Percentiles rank a stretch among this genome's conserved stretches.
These are phyloP conservation scores for Trifolium fragiferum DNA, from an alignment of 306 rosid genomes.

Conservation along the genomic window DNA sequence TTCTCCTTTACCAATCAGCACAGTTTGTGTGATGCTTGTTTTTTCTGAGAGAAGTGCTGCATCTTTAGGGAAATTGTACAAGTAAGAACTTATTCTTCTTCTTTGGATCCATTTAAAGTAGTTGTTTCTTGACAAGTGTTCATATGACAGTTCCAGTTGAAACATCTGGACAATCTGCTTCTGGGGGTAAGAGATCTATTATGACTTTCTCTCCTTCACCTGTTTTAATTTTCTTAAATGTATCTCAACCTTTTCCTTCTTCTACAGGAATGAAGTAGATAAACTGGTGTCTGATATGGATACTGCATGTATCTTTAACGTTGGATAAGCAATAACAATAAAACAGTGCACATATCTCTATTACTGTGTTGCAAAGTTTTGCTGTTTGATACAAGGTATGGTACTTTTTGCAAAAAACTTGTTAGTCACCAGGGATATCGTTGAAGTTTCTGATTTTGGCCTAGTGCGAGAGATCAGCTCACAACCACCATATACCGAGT, in stretches of 20 bases:
- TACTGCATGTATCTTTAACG: slow-evolving; percentile 56
- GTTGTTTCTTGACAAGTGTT: slow-evolving; percentile 37
- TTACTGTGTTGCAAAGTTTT: slow-evolving; percentile 28
- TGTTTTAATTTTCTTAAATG: slow-evolving; percentile 2
- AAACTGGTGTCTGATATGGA: slow-evolving; percentile 49
- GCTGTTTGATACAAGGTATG: slow-evolving; percentile 12
- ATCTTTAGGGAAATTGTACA: slow-evolving; percentile 70
- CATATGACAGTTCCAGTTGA: slow-evolving; percentile 54
- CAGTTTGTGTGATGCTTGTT: slow-evolving; percentile 74
- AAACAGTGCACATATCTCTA: slow-evolving; percentile 44
- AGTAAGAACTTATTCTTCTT: slow-evolving; percentile 53
- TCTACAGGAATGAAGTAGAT: slow-evolving; percentile 62
- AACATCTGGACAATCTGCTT: slow-evolving; percentile 53
- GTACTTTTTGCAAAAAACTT: slow-evolving; percentile 70
- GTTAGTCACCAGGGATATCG: slow-evolving; percentile 73
- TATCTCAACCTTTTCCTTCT: slow-evolving; percentile 33
- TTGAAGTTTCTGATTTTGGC: slow-evolving; percentile 96
- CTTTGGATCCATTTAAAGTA: slow-evolving; percentile 23
- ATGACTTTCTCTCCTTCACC: neutral
- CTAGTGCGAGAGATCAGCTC: slow-evolving; percentile 91
- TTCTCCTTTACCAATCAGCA: slow-evolving; percentile 70
- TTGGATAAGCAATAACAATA: slow-evolving; percentile 47
- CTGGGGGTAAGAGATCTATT: slow-evolving; percentile 62
- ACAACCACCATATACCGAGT: slow-evolving; percentile 91
- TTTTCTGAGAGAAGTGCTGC: slow-evolving; percentile 76